Percentiles rank a stretch among this genome's conserved stretches.
Conservation (phyloP, 208 protist species). For the Leishmania turanica region DNA sequence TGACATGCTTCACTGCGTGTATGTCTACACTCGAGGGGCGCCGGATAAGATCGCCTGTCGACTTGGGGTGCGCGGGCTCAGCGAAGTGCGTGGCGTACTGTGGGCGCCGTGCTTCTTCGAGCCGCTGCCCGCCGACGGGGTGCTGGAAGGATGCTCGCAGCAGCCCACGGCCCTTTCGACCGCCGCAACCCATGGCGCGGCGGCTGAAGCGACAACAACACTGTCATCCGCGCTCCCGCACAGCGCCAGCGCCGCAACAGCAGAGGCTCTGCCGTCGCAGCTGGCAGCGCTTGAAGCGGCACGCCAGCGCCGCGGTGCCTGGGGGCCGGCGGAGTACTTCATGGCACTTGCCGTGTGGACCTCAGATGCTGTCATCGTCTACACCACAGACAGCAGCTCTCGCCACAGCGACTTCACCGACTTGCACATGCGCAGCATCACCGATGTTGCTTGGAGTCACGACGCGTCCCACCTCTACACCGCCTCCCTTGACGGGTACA, state of each 20-base stretch:
- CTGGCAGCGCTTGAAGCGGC: conserved; percentile 4
- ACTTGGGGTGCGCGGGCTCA: conserved; percentile 63
- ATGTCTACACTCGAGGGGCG: conserved; percentile 73
- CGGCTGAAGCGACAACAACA: background rate
- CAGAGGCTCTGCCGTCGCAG: conserved; percentile 1
- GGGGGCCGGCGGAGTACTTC: conserved; percentile 81
- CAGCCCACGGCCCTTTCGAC: conserved; percentile 1
- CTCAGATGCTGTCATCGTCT: conserved; percentile 81
- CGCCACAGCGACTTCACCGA: conserved; percentile 90
- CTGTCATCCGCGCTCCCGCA: background rate
- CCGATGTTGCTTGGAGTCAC: conserved; percentile 79
- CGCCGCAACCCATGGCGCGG: background rate
- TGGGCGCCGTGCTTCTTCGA: conserved; percentile 87
- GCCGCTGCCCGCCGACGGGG: conserved; percentile 31
- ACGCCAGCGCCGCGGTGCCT: conserved; percentile 38
- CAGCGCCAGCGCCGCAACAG: conserved; percentile 9
- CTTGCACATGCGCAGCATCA: conserved; percentile 89
- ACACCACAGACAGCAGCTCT: conserved; percentile 79
- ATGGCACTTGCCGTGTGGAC: conserved; percentile 90
- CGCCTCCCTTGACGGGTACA: conserved; percentile 83
- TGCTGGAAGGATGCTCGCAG: conserved; percentile 15
- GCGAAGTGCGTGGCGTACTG: conserved; percentile 73
- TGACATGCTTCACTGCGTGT: conserved; percentile 81
- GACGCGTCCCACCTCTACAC: conserved; percentile 70
- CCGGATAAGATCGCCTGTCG: conserved; percentile 62